Evolutionary conservation across 208 protist genomes (phyloP), one percentile per base, ranked within the genome.

Genomic region (Crithidia expoeki): DNA sequence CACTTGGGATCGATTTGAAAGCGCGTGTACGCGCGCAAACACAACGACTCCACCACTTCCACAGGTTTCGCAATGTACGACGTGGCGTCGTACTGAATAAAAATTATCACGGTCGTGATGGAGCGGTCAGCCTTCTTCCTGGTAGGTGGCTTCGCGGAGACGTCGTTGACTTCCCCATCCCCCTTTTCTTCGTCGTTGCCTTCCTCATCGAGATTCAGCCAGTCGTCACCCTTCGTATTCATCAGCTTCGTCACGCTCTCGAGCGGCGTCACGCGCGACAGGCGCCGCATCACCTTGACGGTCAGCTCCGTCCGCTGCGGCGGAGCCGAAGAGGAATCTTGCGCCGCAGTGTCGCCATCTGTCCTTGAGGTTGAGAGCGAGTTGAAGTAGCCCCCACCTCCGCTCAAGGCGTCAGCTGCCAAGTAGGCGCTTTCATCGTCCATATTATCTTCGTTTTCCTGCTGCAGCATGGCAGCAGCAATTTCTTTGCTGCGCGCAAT

Each of bases 1-100:
- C 83, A 85, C 36, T 42, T 62, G n/a, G 57, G n/a, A 19, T 80
- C 79, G n/a, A 9, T 32, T 28, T 57, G 61, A 34, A 67, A 64
- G 27, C 68, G 60, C 51, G 51, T 65, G 33, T 30, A 44, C 1
- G 65, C 32, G 25, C 34, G 46, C 57, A 44, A 6, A 25, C 49
- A 53, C 55, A 65, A n/a, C 56, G 64, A 62, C 53, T 64, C 71
- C 61, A 21, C 61, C 34, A 67, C 33, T 28, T 50, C 33, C 4
- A 46, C 64, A 2, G 64, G 33, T 23, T 53, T 17, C 34, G 34
- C 36, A 21, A 49, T 28, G 36, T 68, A 62, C 47, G 34, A 23
- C 38, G 27, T 52, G 28, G 55, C 53, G 23, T 77, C 56, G 32
- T 68, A 77, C 56, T 71, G 64, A 27, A 77, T 72, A 51, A 55